Conservation (phyloP, 768 basidiomycete genomes). For the Podaxis sp. region DNA sequence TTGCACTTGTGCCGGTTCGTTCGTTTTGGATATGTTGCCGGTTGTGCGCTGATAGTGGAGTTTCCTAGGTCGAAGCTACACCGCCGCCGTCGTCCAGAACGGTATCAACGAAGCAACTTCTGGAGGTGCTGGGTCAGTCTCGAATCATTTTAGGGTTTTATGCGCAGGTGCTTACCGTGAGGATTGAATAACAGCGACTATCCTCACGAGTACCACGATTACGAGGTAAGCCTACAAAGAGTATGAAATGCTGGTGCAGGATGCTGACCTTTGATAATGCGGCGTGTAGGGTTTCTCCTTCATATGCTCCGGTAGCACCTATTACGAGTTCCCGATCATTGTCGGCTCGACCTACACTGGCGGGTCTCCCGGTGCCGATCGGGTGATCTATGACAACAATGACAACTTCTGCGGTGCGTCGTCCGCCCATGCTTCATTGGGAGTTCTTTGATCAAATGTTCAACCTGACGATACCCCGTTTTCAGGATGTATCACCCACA, state of each 20-base stretch:
- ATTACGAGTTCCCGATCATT: not conserved
- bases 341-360: not conserved
- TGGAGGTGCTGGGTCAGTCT: not conserved
- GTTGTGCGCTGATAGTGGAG: not conserved
- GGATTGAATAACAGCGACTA: not conserved
- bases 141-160: not conserved
- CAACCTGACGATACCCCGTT: not conserved
- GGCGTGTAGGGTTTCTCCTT: not conserved
- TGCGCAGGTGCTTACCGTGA: not conserved
- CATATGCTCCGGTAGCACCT: not conserved
- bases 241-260: not conserved
- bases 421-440: not conserved
- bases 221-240: not conserved
- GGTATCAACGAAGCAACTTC: not conserved
- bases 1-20: slow-evolving; percentile 6
- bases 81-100: not conserved
- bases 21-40: not conserved
- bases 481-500: not conserved
- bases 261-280: not conserved
- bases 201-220: not conserved
- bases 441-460: not conserved
- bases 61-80: not conserved
- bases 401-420: not conserved
- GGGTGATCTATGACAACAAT: not conserved
- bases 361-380: not conserved